Base-by-base conservation (phyloP, 2,329 filamentous ascomycete genomes). In the Xylariales sp. region DNA sequence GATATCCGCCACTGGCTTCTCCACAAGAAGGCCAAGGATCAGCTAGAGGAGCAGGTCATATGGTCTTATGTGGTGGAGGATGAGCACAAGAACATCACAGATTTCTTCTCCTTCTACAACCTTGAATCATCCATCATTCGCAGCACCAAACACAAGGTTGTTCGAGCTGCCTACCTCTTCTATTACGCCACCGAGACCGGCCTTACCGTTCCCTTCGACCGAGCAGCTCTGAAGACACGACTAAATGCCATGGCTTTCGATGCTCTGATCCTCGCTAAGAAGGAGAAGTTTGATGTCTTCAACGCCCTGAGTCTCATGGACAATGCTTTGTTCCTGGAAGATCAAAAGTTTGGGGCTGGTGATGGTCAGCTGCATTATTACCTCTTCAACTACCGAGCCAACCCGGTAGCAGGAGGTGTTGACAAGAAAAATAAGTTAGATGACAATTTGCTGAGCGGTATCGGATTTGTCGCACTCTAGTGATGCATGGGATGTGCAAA, bases 321-420 rank as follows among this genome's bases (percentile, higher is more conserved):
- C 63, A 98, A 98, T 61, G 85, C 81, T 1, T 74, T 97, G 15
- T 97, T 98, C 76, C 73, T 98, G 5, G 83, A 91, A 57, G 76
- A 96, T 50, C 88, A 96, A 57, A 95, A 95, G 63, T 98, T 96
- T 54, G 93, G 91, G 30, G 83, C 85, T 5, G 93, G 93, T 21
- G 93, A 98, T 60, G 93, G 93, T 32, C 88, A 93, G 61, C 72
- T 98, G 52, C 89, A 98, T 63, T 98, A 90, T 67, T 98, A 98
- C 63, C 72, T 98, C 21, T 98, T 94, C 75, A 98, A 98, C 66
- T 98, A 96, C 70, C 81, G 88, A 40, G 87, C 88, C 11, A 82
- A 86, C 43, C 81, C 83, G n/a, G 85, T 98, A 53, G 69, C 79
- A 1, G 90, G 93, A 33, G 93, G 93, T 16, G 81, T 97, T 29